Evolutionary conservation across 768 basidiomycete genomes (phyloP).

Genomic region (Psilocybe azurescens): DNA sequence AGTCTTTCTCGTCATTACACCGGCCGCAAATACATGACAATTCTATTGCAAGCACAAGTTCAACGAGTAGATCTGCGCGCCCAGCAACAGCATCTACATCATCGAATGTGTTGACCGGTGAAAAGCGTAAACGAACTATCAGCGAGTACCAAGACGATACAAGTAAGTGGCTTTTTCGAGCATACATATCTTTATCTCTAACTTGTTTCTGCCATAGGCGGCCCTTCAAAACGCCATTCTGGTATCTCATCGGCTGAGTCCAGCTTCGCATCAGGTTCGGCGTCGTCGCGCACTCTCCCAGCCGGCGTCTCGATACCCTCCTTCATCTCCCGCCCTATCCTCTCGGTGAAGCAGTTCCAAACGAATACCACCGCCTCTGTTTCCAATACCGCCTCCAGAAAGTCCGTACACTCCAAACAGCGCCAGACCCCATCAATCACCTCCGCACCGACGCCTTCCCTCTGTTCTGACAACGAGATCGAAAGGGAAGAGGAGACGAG

Average conservation of each 20-base stretch:
- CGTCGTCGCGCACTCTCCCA: constrained; percentile 10
- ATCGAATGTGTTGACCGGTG: constrained; percentile 24
- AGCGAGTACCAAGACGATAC: constrained; percentile 32
- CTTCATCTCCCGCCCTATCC: constrained; percentile 21
- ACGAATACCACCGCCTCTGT: not conserved
- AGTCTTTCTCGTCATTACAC: not conserved
- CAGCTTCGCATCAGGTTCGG: constrained; percentile 26
- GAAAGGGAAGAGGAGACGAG: constrained; percentile 54
- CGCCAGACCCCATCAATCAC: constrained; percentile 32
- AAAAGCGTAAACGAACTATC: constrained; percentile 42
- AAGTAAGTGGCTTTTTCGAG: constrained; percentile 31
- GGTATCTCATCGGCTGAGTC: constrained; percentile 33
- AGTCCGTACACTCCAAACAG: not conserved
- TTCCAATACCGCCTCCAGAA: not conserved
- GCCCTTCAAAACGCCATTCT: constrained; percentile 44
- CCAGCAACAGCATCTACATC: constrained; percentile 10
- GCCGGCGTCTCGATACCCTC: constrained; percentile 19
- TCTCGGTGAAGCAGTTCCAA: constrained; percentile 9
- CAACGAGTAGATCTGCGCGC: constrained; percentile 5
- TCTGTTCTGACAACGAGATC: constrained; percentile 72
- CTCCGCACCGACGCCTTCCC: constrained; percentile 65
- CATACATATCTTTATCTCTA: not conserved
- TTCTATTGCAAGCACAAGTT: not conserved
- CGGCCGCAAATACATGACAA: not conserved
- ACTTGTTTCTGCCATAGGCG: constrained; percentile 17